Percentiles rank a stretch among this genome's conserved stretches.
These are phyloP conservation scores for Pseudogymnoascus sp. DNA, from an alignment of 2,329 filamentous ascomycete genomes.

Conservation along the genomic window DNA sequence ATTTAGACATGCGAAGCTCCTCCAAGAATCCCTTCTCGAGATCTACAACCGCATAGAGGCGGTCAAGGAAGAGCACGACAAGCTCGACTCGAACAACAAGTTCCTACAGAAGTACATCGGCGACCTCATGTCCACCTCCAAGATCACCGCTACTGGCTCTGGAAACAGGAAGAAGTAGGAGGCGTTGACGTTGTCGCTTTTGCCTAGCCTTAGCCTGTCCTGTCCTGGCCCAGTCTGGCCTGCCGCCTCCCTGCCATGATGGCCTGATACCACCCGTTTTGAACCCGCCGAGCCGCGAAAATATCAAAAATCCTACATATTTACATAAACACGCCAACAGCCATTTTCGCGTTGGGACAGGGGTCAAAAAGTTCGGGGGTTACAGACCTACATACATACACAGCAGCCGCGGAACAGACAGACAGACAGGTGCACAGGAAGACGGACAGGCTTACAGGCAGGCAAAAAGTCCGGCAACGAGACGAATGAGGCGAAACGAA, in stretches of 20 bases:
- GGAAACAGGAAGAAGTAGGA: slow-evolving; percentile 14
- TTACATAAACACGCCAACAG: neutral
- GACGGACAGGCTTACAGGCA: neutral
- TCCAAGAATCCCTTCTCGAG: slow-evolving; percentile 82
- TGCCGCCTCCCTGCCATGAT: slow-evolving; percentile 7
- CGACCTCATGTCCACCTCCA: slow-evolving; percentile 82
- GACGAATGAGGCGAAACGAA: slow-evolving; percentile 5
- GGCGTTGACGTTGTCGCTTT: neutral
- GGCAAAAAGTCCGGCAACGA: neutral
- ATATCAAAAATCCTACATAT: neutral
- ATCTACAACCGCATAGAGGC: slow-evolving; percentile 92
- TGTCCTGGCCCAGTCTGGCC: neutral
- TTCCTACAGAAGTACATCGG: slow-evolving; percentile 98
- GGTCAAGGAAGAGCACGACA: slow-evolving; percentile 90
- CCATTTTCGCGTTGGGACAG: neutral
- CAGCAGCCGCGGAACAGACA: slow-evolving; percentile 7
- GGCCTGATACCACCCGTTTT: neutral
- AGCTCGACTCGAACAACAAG: slow-evolving; percentile 92
- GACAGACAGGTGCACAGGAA: slow-evolving; percentile 1
- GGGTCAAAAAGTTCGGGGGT: neutral
- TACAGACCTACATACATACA: neutral
- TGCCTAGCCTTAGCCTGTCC: neutral
- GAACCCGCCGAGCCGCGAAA: neutral
- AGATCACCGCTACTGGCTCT: slow-evolving; percentile 49
- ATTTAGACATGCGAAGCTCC: slow-evolving; percentile 71